phyloP scores from a whole-genome alignment of 2,329 filamentous ascomycete genomes.

The Mollisia scopiformis region DNA sequence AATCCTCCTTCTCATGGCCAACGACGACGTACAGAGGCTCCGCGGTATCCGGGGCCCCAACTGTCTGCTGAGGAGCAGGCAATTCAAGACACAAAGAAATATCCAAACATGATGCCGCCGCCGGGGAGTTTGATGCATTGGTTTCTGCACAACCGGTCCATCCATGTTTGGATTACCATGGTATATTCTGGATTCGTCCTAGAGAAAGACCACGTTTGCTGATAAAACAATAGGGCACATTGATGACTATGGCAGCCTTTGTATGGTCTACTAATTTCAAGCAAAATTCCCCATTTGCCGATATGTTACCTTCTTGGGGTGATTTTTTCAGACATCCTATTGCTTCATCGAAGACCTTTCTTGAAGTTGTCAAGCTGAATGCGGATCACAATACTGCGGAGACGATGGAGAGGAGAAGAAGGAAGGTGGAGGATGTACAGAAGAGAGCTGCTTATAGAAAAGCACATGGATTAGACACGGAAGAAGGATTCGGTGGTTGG shows the following conservation, averaged over 20 bases:
- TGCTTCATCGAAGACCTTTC: constrained; percentile 63
- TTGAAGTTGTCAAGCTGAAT: constrained; percentile 77
- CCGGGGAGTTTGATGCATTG: constrained; percentile 81
- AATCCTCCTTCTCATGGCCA: constrained; percentile 88
- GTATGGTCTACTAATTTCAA: constrained; percentile 82
- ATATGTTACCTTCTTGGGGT: constrained; percentile 74
- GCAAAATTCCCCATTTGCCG: constrained; percentile 74
- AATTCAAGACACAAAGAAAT: constrained; percentile 70
- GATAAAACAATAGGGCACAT: too few relatives aligned
- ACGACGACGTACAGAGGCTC: constrained; percentile 59
- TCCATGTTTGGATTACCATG: constrained; percentile 85
- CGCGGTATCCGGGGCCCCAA: constrained; percentile 72
- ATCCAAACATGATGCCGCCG: constrained; percentile 88
- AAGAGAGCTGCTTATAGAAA: constrained; percentile 86
- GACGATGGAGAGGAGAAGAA: constrained; percentile 72
- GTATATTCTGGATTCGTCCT: constrained; percentile 61
- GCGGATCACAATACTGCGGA: constrained; percentile 70
- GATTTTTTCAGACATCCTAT: constrained; percentile 73
- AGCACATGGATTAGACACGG: constrained; percentile 78
- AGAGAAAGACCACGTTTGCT: too few relatives aligned
- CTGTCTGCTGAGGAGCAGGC: constrained; percentile 67
- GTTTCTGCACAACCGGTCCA: constrained; percentile 75
- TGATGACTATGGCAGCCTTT: constrained; percentile 62
- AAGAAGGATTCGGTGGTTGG: constrained; percentile 56
- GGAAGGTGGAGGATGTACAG: constrained; percentile 80